Evolutionary conservation across 768 basidiomycete species (phyloP), one percentile per base, ranked within the genome.

Genomic region (Lactarius hengduanensis): DNA sequence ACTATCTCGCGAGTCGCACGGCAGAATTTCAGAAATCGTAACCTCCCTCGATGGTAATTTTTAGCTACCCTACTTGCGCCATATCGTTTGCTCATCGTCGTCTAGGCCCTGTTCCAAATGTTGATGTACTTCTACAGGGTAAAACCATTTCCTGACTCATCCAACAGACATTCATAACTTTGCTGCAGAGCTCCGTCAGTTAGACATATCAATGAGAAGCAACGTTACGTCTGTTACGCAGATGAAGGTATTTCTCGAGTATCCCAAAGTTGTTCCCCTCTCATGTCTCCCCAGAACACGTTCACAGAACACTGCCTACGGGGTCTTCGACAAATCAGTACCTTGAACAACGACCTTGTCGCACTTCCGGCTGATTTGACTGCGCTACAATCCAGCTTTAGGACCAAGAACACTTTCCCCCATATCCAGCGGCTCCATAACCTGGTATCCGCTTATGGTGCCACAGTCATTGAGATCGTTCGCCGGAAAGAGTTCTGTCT

Each of bases 381-480:
- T 0, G 76, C 79, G 2, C 79, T 98, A 1, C 92, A 96, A 73
- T 73, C 82, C 1, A 88, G 86, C 72, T 86, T 96, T 70, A 82
- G 89, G 77, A 80, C 63, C 82, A 92, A 79, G 73, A 92, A 87
- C 36, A 90, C 89, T 65, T 98, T 98, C 74, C 83, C 89, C n/a
- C 94, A 98, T 76, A 90, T 98, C 16, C 86, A 90, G 59, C 83
- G 96, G 20, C 79, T 98, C 53, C 94, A 96, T 74, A 88, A 84
- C 63, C 91, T 98, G 86, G 76, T 96, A 0, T 95, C 94, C 73
- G 94, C 92, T 0, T 98, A 98, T 75, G 91, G 92, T 0, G 91
- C 92, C 1, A 94, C 94, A 0, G 83, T 97, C 10, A 83, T 95
- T 20, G 96, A 98, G 76, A 87, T 98, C 36, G 91, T 96, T 2